phyloP scores from a whole-genome alignment of 2,329 filamentous ascomycete genomes.

The Diaporthe ilicicola region DNA sequence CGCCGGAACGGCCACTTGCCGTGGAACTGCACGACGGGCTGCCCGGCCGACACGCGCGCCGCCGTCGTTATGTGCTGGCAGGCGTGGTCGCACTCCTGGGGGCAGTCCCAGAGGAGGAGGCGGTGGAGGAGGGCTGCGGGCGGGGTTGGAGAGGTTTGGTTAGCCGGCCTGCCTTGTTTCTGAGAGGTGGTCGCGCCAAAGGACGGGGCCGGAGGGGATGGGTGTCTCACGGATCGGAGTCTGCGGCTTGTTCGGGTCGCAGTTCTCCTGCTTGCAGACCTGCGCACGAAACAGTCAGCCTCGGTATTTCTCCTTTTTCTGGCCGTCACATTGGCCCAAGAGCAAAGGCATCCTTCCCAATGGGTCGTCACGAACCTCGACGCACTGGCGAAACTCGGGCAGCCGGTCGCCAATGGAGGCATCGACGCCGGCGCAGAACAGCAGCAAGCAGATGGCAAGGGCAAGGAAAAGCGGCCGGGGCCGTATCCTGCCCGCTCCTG shows the following conservation, averaged over 20 bases:
- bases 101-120: slow-evolving; percentile 90
- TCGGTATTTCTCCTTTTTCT: slow-evolving; percentile 25
- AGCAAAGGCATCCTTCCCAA: not conserved
- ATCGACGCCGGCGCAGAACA: slow-evolving; percentile 55
- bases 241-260: slow-evolving; percentile 65
- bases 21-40: slow-evolving; percentile 88
- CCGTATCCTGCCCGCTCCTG: slow-evolving; percentile 45
- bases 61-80: slow-evolving; percentile 94
- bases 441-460: slow-evolving; percentile 46
- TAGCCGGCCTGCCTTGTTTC: slow-evolving; percentile 13
- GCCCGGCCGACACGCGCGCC: slow-evolving; percentile 70
- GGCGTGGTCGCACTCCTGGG: slow-evolving; percentile 94
- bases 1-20: slow-evolving; percentile 98
- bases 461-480: slow-evolving; percentile 38
- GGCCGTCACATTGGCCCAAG: slow-evolving; percentile 22
- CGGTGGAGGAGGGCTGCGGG: slow-evolving; percentile 79
- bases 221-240: slow-evolving; percentile 74
- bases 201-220: slow-evolving; percentile 25
- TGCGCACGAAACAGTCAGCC: slow-evolving; percentile 46
- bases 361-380: slow-evolving; percentile 68
- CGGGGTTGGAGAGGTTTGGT: slow-evolving; percentile 9
- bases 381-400: slow-evolving; percentile 87
- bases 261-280: slow-evolving; percentile 86
- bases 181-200: not conserved
- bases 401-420: slow-evolving; percentile 87